A percentile compares a stretch with the other conserved stretches of the same genome.
phyloP scores from a whole-genome alignment of 148 eudicot genomes.

The Vaccinium myrtillus region DNA sequence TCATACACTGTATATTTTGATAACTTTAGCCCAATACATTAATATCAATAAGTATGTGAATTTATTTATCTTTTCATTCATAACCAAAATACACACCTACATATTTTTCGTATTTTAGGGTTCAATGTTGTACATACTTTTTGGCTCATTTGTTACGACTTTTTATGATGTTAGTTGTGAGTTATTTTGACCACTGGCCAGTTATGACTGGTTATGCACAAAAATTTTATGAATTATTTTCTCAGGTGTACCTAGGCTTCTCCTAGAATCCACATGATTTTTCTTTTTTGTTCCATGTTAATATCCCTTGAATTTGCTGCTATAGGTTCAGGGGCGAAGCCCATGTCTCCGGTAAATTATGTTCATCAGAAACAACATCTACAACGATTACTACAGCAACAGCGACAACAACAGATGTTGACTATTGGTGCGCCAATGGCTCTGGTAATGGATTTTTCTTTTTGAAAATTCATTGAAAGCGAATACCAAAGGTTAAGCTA shows the following conservation, averaged over 20 bases:
- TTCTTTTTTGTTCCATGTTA: neutral
- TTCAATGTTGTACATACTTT: neutral
- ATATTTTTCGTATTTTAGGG: neutral
- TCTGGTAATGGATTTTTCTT: neutral
- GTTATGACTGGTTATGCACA: neutral
- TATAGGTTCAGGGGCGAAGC: neutral
- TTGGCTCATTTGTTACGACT: neutral
- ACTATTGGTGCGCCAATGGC: neutral
- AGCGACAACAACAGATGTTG: neutral
- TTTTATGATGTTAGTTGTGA: neutral
- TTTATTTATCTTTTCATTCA: too few relatives aligned
- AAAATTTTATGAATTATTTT: neutral
- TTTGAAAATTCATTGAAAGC: neutral
- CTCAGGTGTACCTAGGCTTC: neutral
- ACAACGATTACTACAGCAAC: neutral
- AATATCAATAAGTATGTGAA: too few relatives aligned
- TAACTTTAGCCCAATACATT: too few relatives aligned
- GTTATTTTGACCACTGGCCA: neutral
- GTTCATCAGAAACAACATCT: neutral
- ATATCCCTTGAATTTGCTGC: neutral
- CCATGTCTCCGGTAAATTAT: neutral
- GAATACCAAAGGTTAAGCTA: neutral
- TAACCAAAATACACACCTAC: too few relatives aligned
- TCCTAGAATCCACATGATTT: neutral
- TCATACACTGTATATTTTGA: too few relatives aligned